phyloP scores from a whole-genome alignment of 805 yeast species.

The Pichia cephalocereana region DNA sequence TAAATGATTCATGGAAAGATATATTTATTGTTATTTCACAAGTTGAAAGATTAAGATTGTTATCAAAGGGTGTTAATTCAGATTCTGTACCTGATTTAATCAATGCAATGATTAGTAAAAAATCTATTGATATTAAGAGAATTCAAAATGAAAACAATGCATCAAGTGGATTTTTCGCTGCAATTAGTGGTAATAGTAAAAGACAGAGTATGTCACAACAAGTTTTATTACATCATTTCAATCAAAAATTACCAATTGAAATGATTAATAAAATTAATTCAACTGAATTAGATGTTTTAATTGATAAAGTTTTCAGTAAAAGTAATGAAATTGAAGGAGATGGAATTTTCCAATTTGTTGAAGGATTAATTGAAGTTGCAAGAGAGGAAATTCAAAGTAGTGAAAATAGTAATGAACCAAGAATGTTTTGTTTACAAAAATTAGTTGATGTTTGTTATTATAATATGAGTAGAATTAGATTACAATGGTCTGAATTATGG shows the following conservation, averaged over 20 bases:
- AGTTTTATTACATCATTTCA: slow-evolving; percentile 62
- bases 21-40: slow-evolving; percentile 78
- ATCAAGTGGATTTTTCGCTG: slow-evolving; percentile 38
- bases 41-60: slow-evolving; percentile 79
- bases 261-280: slow-evolving; percentile 51
- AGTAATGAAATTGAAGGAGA: slow-evolving; percentile 72
- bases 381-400: slow-evolving; percentile 87
- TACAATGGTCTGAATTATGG: slow-evolving; percentile 97
- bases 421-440: slow-evolving; percentile 88
- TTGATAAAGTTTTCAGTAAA: slow-evolving; percentile 81
- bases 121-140: slow-evolving; percentile 28
- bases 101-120: slow-evolving; percentile 58
- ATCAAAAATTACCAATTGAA: slow-evolving; percentile 53
- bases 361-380: slow-evolving; percentile 78
- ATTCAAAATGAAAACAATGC: background rate
- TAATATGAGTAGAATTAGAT: slow-evolving; percentile 91
- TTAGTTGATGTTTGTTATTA: slow-evolving; percentile 97
- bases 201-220: slow-evolving; percentile 52
- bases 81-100: slow-evolving; percentile 79
- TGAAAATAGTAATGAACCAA: slow-evolving; percentile 70
- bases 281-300: slow-evolving; percentile 65
- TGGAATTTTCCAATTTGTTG: slow-evolving; percentile 80
- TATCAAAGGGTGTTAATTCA: slow-evolving; percentile 81
- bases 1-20: slow-evolving; percentile 77
- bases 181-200: slow-evolving; percentile 30